Evolutionary conservation across 805 yeast genomes (phyloP).

Genomic region (Sungouiella blattae): DNA sequence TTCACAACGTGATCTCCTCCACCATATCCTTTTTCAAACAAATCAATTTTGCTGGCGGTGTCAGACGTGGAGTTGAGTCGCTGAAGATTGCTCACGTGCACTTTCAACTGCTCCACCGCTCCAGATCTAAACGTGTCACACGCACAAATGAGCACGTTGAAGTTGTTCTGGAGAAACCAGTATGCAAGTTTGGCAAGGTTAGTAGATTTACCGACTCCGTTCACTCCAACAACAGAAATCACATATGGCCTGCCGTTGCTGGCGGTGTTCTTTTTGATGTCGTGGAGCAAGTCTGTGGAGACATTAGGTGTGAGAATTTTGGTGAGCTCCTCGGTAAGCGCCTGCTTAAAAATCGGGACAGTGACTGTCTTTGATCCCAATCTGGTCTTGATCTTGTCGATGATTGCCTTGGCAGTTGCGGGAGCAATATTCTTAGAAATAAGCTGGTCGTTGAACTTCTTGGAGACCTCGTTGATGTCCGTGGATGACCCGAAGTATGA

Average conservation of each 20-base stretch:
- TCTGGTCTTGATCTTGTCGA: conserved; percentile 65
- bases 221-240: conserved; percentile 96
- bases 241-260: conserved; percentile 66
- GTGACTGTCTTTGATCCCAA: conserved; percentile 71
- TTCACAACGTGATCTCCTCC: conserved; percentile 92
- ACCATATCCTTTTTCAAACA: conserved; percentile 94
- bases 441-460: conserved; percentile 68
- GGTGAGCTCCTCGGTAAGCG: conserved; percentile 65
- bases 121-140: conserved; percentile 98
- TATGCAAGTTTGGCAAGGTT: conserved; percentile 91
- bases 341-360: conserved; percentile 59
- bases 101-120: conserved; percentile 95
- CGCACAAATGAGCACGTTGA: conserved; percentile 86
- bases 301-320: conserved; percentile 88
- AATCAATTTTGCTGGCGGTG: conserved; percentile 51
- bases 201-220: conserved; percentile 97
- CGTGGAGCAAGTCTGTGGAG: conserved; percentile 80
- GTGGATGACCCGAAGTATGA: conserved; percentile 37
- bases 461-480: conserved; percentile 59
- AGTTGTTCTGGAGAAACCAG: conserved; percentile 89
- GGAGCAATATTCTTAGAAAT: conserved; percentile 89
- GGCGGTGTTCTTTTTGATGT: conserved; percentile 52
- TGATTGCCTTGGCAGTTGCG: conserved; percentile 72
- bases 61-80: conserved; percentile 53
- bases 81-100: conserved; percentile 82